Evolutionary conservation across 2,329 filamentous ascomycete species (phyloP), one percentile per base, ranked within the genome.

Genomic region (Tothia fuscella): DNA sequence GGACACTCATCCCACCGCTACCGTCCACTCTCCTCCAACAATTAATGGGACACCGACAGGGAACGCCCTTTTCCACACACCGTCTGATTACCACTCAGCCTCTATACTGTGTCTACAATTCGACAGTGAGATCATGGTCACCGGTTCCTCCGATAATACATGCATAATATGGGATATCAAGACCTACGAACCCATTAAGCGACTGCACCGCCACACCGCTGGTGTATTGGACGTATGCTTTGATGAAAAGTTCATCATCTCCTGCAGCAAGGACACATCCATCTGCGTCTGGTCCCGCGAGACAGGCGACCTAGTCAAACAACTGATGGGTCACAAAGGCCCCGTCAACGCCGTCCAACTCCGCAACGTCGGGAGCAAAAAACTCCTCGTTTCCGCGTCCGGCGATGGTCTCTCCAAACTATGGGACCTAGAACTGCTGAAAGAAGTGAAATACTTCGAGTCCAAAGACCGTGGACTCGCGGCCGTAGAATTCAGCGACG

Each of bases 291-390:
- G 89, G 89, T 84, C 94, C 55, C 83, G 91, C 34, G 65, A 74
- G 42, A 91, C 84, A 0, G 84, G 86, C 26, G 65, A 67, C 7
- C 69, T 93, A 35, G 62, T 93, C 36, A 84, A 83, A 53, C 82
- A 84, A 53, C 73, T 98, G 37, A 74, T 76, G 26, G 91, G 89
- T 6, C 91, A 98, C 60, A 72, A 77, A 2, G 91, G 91, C 0
- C 91, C 91, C 1, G 91, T 98, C 50, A 98, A 98, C 56, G 88
- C 91, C 2, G 87, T 98, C 4, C 89, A 96, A 64, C 76, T 98
- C 60, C 82, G 89, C 41, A 89, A 87, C 7, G 38, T 37, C 25
- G 17, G 38, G 16, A 33, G 33, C 32, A 14, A 20, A 46, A 89
- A 94, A 62, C 80, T 87, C 5, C 79, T 96, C 37, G 88, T 95